These are phyloP conservation scores for Aspergillus fumigatiaffinis DNA, from an alignment of 2,329 filamentous ascomycete genomes.

Conservation along the genomic window DNA sequence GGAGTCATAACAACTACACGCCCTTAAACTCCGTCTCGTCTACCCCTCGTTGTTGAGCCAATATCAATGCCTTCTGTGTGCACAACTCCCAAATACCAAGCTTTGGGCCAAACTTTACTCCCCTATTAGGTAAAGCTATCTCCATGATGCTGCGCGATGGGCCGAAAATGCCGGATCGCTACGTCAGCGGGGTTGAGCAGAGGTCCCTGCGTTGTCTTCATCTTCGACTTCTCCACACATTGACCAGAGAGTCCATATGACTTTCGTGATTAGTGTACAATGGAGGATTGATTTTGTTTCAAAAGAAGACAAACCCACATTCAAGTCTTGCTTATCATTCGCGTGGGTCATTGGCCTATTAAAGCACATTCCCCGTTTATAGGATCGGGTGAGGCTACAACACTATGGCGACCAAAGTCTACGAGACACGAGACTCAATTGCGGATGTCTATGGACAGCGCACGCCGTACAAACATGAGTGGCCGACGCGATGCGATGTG, in stretches of 20 bases:
- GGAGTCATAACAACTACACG: background rate
- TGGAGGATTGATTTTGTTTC: background rate
- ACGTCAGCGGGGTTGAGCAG: background rate
- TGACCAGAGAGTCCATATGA: too few species aligned
- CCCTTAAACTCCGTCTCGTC: too few species aligned
- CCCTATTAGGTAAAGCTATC: background rate
- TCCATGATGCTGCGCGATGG: background rate
- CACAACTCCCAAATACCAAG: background rate
- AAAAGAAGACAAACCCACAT: too few species aligned
- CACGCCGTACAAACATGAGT: conserved; percentile 33
- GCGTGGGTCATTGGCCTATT: background rate
- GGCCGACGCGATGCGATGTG: conserved; percentile 31
- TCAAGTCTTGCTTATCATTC: background rate
- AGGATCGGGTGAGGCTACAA: too few species aligned
- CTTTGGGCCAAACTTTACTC: background rate
- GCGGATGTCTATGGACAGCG: conserved; percentile 31
- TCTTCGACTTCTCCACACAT: background rate
- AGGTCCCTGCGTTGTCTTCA: background rate
- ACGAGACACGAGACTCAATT: conserved; percentile 26
- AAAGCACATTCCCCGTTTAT: background rate
- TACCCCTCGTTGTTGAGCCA: background rate
- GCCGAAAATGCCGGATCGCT: background rate
- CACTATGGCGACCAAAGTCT: background rate
- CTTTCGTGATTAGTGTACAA: background rate
- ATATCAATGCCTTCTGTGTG: background rate